Conservation (phyloP, 2,329 filamentous ascomycete genomes). For the Metarhizium album region DNA sequence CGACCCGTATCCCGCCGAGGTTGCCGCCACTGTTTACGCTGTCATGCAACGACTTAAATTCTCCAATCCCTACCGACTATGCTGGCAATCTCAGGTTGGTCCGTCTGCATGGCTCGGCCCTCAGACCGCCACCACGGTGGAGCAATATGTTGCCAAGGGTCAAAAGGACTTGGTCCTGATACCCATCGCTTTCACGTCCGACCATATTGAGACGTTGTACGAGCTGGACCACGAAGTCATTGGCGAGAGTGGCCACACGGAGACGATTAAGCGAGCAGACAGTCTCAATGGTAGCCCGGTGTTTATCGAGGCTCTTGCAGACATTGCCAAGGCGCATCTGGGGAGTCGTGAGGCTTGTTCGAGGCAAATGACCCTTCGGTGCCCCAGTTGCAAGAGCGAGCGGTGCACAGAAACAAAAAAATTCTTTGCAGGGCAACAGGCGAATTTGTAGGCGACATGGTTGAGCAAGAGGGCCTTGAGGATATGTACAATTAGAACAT, state of each 20-base stretch:
- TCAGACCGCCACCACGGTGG: conserved; percentile 80
- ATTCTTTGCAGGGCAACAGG: conserved; percentile 43
- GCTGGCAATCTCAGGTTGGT: conserved; percentile 97
- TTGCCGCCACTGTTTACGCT: conserved; percentile 88
- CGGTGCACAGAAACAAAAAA: conserved; percentile 69
- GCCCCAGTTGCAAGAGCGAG: conserved; percentile 87
- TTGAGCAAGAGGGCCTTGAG: neutral
- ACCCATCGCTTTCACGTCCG: conserved; percentile 95
- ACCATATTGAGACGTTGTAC: conserved; percentile 95
- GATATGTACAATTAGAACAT: conserved; percentile 2
- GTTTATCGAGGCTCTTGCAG: conserved; percentile 83
- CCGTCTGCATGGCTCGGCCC: conserved; percentile 92
- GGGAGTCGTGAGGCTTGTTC: conserved; percentile 58
- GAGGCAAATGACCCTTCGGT: conserved; percentile 78
- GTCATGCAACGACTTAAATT: conserved; percentile 90
- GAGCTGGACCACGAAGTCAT: conserved; percentile 95
- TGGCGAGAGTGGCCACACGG: conserved; percentile 66
- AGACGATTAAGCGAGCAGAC: conserved; percentile 80
- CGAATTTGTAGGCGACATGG: conserved; percentile 10
- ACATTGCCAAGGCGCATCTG: conserved; percentile 75
- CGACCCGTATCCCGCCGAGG: conserved; percentile 90
- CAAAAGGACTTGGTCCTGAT: conserved; percentile 86
- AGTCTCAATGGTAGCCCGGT: conserved; percentile 83
- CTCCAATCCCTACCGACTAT: conserved; percentile 82
- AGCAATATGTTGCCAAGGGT: conserved; percentile 80